Conservation (phyloP, 106 monocot species). For the Allium cepa region DNA sequence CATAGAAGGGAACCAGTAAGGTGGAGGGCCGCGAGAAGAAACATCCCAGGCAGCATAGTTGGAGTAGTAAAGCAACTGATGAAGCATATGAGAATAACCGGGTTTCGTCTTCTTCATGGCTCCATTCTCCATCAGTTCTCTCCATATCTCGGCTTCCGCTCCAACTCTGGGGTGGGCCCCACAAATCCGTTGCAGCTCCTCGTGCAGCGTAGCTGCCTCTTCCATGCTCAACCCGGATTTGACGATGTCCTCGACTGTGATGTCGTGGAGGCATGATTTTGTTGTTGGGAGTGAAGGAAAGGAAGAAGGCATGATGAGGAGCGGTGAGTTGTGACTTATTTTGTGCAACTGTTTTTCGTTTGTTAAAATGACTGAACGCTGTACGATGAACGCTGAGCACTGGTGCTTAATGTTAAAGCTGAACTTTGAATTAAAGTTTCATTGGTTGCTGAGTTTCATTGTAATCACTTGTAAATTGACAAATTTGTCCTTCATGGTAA, state of each 20-base stretch:
- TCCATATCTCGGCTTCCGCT: slow-evolving; percentile 46
- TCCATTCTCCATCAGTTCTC: slow-evolving; percentile 17
- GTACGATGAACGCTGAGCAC: no score
- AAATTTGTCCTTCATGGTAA: no score
- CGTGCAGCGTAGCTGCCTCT: slow-evolving; percentile 29
- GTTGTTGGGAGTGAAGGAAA: neutral
- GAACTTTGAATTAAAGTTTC: no score
- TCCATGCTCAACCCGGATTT: slow-evolving; percentile 39
- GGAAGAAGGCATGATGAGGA: no score
- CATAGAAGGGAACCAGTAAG: slow-evolving; percentile 75
- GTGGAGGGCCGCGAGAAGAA: slow-evolving; percentile 56
- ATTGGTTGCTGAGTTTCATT: no score
- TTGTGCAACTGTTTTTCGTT: no score
- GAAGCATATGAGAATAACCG: slow-evolving; percentile 58
- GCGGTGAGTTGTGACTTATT: no score
- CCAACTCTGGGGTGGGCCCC: slow-evolving; percentile 1
- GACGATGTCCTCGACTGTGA: slow-evolving; percentile 37
- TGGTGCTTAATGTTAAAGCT: no score
- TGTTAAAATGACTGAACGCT: no score
- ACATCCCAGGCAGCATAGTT: slow-evolving; percentile 59
- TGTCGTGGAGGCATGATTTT: slow-evolving; percentile 37
- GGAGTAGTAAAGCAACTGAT: slow-evolving; percentile 87
- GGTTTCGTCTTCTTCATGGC: slow-evolving; percentile 35
- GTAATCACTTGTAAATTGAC: no score
- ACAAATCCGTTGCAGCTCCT: slow-evolving; percentile 19